Conservation (phyloP, 148 eudicot genomes). For the Fagopyrum esculentum region DNA sequence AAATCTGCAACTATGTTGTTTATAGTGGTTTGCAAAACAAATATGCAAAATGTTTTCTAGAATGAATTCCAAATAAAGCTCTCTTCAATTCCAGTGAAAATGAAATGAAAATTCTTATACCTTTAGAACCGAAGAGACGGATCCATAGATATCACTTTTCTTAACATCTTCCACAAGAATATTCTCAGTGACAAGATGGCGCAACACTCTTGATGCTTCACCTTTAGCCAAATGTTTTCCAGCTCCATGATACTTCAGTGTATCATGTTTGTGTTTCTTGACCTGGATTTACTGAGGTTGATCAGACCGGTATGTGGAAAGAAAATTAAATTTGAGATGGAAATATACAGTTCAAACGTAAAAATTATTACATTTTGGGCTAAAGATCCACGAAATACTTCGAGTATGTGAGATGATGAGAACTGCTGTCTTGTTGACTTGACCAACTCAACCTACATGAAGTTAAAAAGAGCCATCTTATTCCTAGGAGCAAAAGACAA, state of each 20-base stretch:
- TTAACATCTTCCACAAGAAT: constrained; percentile 79
- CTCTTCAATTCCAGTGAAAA: neutral
- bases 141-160: constrained; percentile 89
- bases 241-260: constrained; percentile 73
- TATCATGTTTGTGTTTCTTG: constrained; percentile 70
- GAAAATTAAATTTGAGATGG: neutral
- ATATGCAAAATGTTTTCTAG: neutral
- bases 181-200: constrained; percentile 81
- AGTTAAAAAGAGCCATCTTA: constrained; percentile 6
- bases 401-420: constrained; percentile 84
- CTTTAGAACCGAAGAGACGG: constrained; percentile 76
- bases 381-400: constrained; percentile 87
- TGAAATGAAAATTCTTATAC: constrained; percentile 20
- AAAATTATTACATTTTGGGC: constrained; percentile 61
- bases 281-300: constrained; percentile 38
- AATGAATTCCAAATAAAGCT: neutral
- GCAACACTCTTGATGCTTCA: constrained; percentile 87
- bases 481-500: neutral
- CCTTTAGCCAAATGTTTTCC: constrained; percentile 85
- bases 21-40: neutral
- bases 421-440: constrained; percentile 61
- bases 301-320: neutral
- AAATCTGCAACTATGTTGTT: neutral
- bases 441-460: constrained; percentile 72
- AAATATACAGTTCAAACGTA: neutral